Base-by-base conservation (phyloP, 2,329 filamentous ascomycete genomes). In the Talaromyces sp. region DNA sequence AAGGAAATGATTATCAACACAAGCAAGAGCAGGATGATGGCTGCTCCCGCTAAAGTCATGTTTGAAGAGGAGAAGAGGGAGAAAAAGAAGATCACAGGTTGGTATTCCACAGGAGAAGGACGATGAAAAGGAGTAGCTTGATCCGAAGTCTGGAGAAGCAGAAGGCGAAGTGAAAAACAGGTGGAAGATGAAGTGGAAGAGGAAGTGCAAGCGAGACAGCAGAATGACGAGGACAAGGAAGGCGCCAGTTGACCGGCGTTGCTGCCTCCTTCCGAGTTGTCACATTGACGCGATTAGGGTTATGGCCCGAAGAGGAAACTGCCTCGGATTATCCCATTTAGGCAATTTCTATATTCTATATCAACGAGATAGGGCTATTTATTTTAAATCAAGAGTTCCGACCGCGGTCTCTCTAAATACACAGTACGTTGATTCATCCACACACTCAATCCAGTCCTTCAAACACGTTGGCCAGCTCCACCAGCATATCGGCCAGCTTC, bases 401-500 rank as follows among this genome's bases (percentile, higher is more conserved):
- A 5, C 36, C 2, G n/a, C 17, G 17, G 25, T 32, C 7, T 28
- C 5, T 30, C 19, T 19, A 17, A 22, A 30, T 54, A 55, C n/a
- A n/a, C 19, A 5, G 17, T 8, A 39, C 2, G 17, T 39, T 5
- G 17, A 32, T 19, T 19, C 5, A 30, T 30, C 11, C 3, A 25
- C 7, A 19, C 3, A 11, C 19, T 25, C 22, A 47, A 22, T 56
- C 36, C 25, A 60, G 11, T 19, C 17, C 53, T 32, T 60, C 58
- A 60, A 56, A 61, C 6, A 27, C 19, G 32, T 44, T 44, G n/a
- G 55, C 59, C 19, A 61, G 27, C 27, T 61, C 54, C 19, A 57
- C 25, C 28, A 61, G 54, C 8, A 61, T 61, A 27, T 57, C 55
- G n/a, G 27, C 55, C 32, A 61, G 10, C 25, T 61, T 57, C 55